phyloP scores from a whole-genome alignment of 768 basidiomycete genomes.

The Serpula lacrymans region DNA sequence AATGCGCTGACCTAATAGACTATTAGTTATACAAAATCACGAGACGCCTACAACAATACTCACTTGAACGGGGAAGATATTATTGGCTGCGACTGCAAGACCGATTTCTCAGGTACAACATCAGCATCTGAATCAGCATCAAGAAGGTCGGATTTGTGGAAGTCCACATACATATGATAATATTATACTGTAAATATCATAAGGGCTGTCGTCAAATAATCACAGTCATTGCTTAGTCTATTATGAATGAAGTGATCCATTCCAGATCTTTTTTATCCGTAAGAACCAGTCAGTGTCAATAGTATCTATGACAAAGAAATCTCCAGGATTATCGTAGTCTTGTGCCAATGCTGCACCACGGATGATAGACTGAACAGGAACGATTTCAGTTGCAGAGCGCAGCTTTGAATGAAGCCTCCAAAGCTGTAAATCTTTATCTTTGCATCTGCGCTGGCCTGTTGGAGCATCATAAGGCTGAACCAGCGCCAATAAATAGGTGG shows the following conservation, averaged over 20 bases:
- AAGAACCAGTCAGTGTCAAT: constrained; percentile 28
- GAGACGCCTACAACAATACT: constrained; percentile 11
- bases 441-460: constrained; percentile 1
- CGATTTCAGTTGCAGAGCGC: constrained; percentile 11
- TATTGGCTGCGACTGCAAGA: constrained; percentile 71
- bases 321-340: constrained; percentile 3
- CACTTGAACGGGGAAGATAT: constrained; percentile 93
- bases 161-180: too few relatives aligned
- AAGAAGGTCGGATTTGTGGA: too few relatives aligned
- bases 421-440: constrained; percentile 23
- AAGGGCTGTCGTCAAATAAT: too few relatives aligned
- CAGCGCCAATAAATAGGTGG: constrained; percentile 11
- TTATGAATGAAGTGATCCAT: too few relatives aligned
- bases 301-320: constrained; percentile 24
- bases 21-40: background rate
- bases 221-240: too few relatives aligned
- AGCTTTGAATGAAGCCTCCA: constrained; percentile 10
- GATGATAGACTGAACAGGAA: constrained; percentile 24
- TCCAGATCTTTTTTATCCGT: too few relatives aligned
- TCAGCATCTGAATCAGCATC: too few relatives aligned
- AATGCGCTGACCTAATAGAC: constrained; percentile 75
- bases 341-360: constrained; percentile 21
- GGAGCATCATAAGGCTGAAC: constrained; percentile 17
- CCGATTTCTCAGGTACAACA: constrained; percentile 72
- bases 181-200: too few relatives aligned